phyloP scores from a whole-genome alignment of 176 grass and related monocot genomes.

The Echinochloa phyllopogon region DNA sequence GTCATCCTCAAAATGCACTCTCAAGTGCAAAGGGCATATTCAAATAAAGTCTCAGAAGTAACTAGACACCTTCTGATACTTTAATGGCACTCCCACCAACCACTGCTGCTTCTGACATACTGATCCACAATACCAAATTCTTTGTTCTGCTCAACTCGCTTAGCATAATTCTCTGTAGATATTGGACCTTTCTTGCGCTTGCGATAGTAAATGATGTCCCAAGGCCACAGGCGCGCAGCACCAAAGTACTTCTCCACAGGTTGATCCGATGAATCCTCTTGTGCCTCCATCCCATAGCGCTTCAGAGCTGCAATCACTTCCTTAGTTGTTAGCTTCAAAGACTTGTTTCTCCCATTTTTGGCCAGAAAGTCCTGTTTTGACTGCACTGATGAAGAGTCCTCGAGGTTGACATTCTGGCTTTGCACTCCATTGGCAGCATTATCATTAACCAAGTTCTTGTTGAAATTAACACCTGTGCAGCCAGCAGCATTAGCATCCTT shows the following conservation, averaged over 20 bases:
- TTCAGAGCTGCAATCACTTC: constrained; percentile 56
- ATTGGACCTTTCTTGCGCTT: constrained; percentile 61
- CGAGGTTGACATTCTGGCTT: constrained; percentile 30
- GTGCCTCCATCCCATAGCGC: constrained; percentile 43
- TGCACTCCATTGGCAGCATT: constrained; percentile 30
- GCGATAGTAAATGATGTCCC: constrained; percentile 61
- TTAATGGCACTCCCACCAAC: constrained; percentile 58
- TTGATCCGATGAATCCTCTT: constrained; percentile 33
- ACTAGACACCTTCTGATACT: not conserved
- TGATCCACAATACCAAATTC: constrained; percentile 64
- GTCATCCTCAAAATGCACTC: constrained; percentile 36
- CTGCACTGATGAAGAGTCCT: constrained; percentile 10
- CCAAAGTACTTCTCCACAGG: constrained; percentile 58
- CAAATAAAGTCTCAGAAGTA: constrained; percentile 15
- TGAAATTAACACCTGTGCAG: constrained; percentile 7
- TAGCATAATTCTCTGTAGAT: constrained; percentile 68
- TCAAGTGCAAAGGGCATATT: not conserved
- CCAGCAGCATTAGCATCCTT: constrained; percentile 18
- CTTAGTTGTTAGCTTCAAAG: constrained; percentile 50
- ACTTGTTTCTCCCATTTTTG: constrained; percentile 33
- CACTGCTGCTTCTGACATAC: constrained; percentile 73
- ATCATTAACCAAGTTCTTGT: constrained; percentile 29
- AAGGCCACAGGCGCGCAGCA: constrained; percentile 66
- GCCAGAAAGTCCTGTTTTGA: not conserved
- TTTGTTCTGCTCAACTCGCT: constrained; percentile 64